Evolutionary conservation across 257 asterid genomes (phyloP), one percentile per base, ranked within the genome.

Genomic region (Cruciata laevipes): DNA sequence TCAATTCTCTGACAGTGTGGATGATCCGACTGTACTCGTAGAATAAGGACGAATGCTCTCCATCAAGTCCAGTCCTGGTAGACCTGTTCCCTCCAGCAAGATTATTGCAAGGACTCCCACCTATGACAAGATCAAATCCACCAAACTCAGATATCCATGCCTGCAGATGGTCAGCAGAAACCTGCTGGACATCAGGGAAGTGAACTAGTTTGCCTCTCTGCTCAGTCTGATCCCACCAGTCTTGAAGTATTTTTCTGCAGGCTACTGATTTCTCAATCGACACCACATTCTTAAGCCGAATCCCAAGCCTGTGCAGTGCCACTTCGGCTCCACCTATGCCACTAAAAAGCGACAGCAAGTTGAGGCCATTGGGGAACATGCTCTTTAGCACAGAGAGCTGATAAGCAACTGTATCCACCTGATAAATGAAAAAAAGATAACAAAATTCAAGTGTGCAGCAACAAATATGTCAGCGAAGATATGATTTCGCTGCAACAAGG

Each of bases 271-370:
- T 89, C 66, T 89, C 95, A 0, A 86, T 71, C 0, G 96, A 86
- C 11, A 89, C 95, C 0, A 86, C 96, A 1, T 71, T 78, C 49
- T 79, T 89, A 59, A 89, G 24, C 33, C 67, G 78, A 6, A 89
- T 52, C 0, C 91, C 95, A 0, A 86, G 88, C 14, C 89, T 74
- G 38, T 88, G 85, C 37, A 86, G 91, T 1, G 95, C 89, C 7
- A 88, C 91, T 60, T 88, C 95, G 1, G 81, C 96, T 12, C 96
- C 95, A 7, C 96, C 95, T 7, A 86, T 88, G 10, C 96, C 96
- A 7, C 91, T 83, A 71, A 86, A 86, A 13, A 88, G 82, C 16
- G 96, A 86, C 0, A 86, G 52, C 0, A 88, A 35, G 56, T 83
- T 88, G 31, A 88, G 60, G 57, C 96, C 95, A 2, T 65, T 30